Evolutionary conservation across 2,329 filamentous ascomycete species (phyloP).

Genomic region (Sarocladium brachiariae): DNA sequence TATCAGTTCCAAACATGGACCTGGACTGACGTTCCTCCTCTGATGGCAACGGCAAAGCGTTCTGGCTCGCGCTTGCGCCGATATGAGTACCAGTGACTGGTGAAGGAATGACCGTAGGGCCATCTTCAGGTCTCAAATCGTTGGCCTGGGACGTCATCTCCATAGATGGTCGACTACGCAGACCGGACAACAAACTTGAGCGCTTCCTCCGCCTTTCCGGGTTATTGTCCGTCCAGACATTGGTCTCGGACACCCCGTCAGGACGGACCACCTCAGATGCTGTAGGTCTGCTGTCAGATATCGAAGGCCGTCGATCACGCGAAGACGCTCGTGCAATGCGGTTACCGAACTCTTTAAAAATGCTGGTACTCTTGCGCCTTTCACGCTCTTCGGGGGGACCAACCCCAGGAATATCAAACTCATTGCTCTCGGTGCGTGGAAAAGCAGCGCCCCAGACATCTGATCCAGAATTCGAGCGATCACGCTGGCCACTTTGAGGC

Average conservation of each 20-base stretch:
- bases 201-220: slow-evolving; percentile 29
- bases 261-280: slow-evolving; percentile 19
- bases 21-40: slow-evolving; percentile 6
- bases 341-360: slow-evolving; percentile 47
- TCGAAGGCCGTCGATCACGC: slow-evolving; percentile 21
- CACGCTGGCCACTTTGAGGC: slow-evolving; percentile 4
- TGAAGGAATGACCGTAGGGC: not conserved
- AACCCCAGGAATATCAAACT: slow-evolving; percentile 30
- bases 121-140: not conserved
- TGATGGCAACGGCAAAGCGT: slow-evolving; percentile 4
- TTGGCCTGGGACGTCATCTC: slow-evolving; percentile 13
- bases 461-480: slow-evolving; percentile 19
- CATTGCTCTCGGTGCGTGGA: slow-evolving; percentile 33
- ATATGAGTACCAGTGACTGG: not conserved
- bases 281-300: slow-evolving; percentile 14
- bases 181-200: slow-evolving; percentile 30
- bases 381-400: slow-evolving; percentile 31
- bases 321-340: slow-evolving; percentile 30
- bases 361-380: slow-evolving; percentile 30
- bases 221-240: slow-evolving; percentile 30
- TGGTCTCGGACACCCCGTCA: slow-evolving; percentile 37
- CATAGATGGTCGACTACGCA: slow-evolving; percentile 19
- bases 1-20: not conserved
- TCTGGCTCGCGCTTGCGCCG: not conserved
- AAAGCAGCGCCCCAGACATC: slow-evolving; percentile 15